Evolutionary conservation across 108 stramenopile genomes (phyloP), one percentile per base, ranked within the genome.

Genomic region (Cyclotella choctawhatcheeana): DNA sequence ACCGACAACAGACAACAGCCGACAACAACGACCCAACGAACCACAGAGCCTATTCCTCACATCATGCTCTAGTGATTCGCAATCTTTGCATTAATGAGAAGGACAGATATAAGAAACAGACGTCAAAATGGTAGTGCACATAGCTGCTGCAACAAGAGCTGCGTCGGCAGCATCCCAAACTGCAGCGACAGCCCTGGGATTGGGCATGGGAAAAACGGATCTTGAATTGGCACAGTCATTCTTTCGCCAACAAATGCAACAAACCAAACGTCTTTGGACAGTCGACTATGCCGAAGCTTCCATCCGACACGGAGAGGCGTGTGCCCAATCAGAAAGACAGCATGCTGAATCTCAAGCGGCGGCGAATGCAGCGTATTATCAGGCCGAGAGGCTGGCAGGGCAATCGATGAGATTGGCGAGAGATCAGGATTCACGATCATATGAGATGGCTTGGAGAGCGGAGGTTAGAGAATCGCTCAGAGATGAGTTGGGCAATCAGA

Each of bases 371-470:
- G 29, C 55, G 10, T 56, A 56, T 31, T 56, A 31, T 30, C 55
- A 56, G n/a, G 55, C 55, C 2, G 55, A 56, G 29, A 29, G 29
- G 29, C 10, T 56, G 27, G 55, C 55, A 13, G 27, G 29, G 10
- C 55, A 56, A 18, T 14, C 55, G 27, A 31, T 56, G 13, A 29
- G 29, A 12, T 56, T 56, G 55, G 55, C 55, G 55, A 56, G 55
- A 13, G 55, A 56, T 30, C 55, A 56, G 30, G 55, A 56, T 30
- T 27, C 29, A 0, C 10, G 55, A 2, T 27, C 55, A 4, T 56
- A 56, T 30, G 55, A 56, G 29, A 56, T 56, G 55, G 55, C 55
- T 27, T 56, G 55, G 55, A 27, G 55, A 18, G 55, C 55, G 2
- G 55, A 56, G 55, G 55, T 56, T 10, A 10, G 55, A 18, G 55